A percentile compares a stretch with the other conserved stretches of the same genome.
Conservation (phyloP, 139 green algal genomes). For the Chlorella vulgaris region DNA sequence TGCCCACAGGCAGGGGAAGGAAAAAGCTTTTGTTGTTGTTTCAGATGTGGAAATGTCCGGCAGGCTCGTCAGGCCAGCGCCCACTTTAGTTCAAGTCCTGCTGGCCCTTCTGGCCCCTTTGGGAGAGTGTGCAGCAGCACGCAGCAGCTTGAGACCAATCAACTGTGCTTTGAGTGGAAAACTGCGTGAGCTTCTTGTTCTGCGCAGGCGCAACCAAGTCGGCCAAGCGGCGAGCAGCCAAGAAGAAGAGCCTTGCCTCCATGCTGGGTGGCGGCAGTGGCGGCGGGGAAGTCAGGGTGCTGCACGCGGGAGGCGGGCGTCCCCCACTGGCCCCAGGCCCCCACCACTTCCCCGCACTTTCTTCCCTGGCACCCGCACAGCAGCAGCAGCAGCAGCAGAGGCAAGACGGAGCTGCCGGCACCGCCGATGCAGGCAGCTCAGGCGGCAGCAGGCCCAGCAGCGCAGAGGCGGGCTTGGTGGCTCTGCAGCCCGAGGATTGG, state of each 20-base stretch:
- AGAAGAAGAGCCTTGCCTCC: constrained; percentile 51
- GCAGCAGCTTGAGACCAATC: too few relatives aligned
- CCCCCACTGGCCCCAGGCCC: not conserved
- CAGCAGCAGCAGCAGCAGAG: constrained; percentile 14
- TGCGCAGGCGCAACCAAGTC: constrained; percentile 56
- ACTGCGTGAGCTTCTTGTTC: too few relatives aligned
- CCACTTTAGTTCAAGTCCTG: too few relatives aligned
- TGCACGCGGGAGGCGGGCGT: constrained; percentile 26
- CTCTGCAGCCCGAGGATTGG: constrained; percentile 19
- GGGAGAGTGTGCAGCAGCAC: too few relatives aligned
- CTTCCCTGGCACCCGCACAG: not conserved
- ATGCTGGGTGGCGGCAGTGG: constrained; percentile 31
- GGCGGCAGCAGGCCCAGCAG: not conserved
- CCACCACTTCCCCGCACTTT: constrained; percentile 15
- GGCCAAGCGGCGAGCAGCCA: constrained; percentile 49
- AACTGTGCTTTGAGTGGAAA: too few relatives aligned
- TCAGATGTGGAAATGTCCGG: too few relatives aligned
- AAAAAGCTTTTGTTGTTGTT: too few relatives aligned
- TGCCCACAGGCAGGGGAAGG: too few relatives aligned
- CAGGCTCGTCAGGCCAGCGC: too few relatives aligned
- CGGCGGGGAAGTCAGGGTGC: constrained; percentile 15
- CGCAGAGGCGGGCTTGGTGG: not conserved
- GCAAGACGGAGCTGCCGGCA: not conserved
- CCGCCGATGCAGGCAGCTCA: not conserved
- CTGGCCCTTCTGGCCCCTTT: too few relatives aligned